A percentile compares a stretch with the other conserved stretches of the same genome.
phyloP scores from a whole-genome alignment of 805 yeast genomes.

The Starmerella gropengiesseri region DNA sequence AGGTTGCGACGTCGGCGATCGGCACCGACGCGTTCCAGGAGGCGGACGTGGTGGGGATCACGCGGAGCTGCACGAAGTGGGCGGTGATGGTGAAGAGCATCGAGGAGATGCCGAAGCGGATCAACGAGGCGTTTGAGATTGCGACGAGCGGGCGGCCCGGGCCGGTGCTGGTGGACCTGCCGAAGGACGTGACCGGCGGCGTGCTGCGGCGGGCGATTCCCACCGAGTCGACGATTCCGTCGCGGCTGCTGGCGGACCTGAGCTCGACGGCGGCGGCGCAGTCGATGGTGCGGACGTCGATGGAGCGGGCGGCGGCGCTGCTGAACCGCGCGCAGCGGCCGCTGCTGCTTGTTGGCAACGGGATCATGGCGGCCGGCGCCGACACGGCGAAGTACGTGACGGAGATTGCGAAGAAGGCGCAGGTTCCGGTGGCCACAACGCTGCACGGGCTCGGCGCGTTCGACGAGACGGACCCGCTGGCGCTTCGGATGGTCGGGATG shows the following conservation, averaged over 20 bases:
- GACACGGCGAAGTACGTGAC: constrained; percentile 51
- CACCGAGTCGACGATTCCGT: constrained; percentile 58
- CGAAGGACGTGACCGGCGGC: constrained; percentile 95
- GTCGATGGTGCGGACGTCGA: constrained; percentile 63
- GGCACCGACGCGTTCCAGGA: constrained; percentile 99
- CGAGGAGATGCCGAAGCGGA: constrained; percentile 87
- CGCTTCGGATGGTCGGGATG: constrained; percentile 96
- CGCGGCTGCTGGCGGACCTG: constrained; percentile 53
- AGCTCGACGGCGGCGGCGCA: constrained; percentile 54
- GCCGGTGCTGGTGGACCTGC: constrained; percentile 93
- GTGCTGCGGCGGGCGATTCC: constrained; percentile 82
- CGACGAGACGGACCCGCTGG: constrained; percentile 82
- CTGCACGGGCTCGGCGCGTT: constrained; percentile 89
- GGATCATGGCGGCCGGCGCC: constrained; percentile 71
- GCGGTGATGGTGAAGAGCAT: constrained; percentile 95
- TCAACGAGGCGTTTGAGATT: constrained; percentile 95
- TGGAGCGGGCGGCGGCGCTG: constrained; percentile 65
- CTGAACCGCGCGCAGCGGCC: constrained; percentile 80
- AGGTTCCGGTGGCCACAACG: constrained; percentile 93
- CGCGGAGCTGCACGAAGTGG: constrained; percentile 97
- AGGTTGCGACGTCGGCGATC: constrained; percentile 88
- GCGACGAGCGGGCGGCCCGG: constrained; percentile 97
- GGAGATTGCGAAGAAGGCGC: constrained; percentile 80
- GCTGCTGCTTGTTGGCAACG: constrained; percentile 82
- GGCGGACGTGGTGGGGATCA: constrained; percentile 94